phyloP scores from a whole-genome alignment of 2,329 filamentous ascomycete species.

The Colletotrichum liaoningense region DNA sequence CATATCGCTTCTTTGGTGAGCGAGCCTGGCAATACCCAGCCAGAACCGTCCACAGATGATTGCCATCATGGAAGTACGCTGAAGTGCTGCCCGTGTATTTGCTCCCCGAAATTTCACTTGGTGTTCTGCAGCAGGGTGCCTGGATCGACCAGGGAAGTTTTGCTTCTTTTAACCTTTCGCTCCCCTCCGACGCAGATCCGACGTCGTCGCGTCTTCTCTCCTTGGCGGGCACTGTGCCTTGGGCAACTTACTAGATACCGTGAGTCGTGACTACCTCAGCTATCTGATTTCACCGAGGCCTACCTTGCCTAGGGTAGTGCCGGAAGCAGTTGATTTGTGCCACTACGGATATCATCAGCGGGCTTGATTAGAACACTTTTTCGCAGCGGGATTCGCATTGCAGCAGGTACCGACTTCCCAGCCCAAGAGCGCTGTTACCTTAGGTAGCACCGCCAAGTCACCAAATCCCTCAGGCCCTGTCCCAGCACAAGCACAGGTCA shows the following conservation, averaged over 20 bases:
- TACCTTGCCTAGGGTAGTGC: background rate
- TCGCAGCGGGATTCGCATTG: background rate
- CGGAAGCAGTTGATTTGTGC: background rate
- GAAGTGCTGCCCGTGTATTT: background rate
- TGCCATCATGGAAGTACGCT: background rate
- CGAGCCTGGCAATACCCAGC: background rate
- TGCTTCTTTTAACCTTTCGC: constrained; percentile 8
- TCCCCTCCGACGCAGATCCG: constrained; percentile 3
- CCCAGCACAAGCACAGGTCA: constrained; percentile 8
- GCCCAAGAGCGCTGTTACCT: background rate
- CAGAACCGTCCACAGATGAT: background rate
- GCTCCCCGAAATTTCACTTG: background rate
- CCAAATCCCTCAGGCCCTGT: background rate
- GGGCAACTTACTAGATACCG: background rate
- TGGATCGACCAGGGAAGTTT: constrained; percentile 3
- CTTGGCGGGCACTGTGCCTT: background rate
- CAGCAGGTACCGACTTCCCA: background rate
- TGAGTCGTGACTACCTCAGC: background rate
- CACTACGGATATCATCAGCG: background rate
- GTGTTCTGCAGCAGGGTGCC: constrained; percentile 1
- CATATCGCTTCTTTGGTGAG: background rate
- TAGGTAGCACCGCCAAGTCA: background rate
- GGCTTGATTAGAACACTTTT: background rate
- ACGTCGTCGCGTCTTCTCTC: background rate
- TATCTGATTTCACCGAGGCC: background rate